phyloP scores from a whole-genome alignment of 2,329 filamentous ascomycete species.

The Coniochaeta prunicola region DNA sequence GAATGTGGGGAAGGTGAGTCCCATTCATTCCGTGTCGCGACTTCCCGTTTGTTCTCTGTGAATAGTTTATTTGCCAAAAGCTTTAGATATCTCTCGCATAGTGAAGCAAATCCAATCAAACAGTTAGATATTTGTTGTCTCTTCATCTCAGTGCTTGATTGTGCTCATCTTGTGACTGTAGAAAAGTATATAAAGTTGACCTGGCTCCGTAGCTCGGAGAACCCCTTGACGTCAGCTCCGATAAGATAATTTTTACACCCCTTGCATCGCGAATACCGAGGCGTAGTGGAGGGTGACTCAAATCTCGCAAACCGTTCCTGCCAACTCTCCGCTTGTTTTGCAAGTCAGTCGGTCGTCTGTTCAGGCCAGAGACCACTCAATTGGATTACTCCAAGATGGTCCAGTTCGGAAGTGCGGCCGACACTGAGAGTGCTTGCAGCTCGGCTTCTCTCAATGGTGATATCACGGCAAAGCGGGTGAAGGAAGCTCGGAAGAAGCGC shows the following conservation, averaged over 20 bases:
- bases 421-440: constrained; percentile 19
- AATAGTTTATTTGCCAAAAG: not conserved
- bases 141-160: not conserved
- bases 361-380: not conserved
- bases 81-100: not conserved
- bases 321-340: not conserved
- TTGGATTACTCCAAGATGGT: constrained; percentile 16
- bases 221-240: constrained; percentile 3
- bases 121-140: not conserved
- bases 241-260: constrained; percentile 4
- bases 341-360: not conserved
- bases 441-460: constrained; percentile 16
- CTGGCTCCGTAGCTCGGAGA: not conserved
- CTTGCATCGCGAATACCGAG: not conserved
- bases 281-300: not conserved
- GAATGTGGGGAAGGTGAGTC: not conserved
- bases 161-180: not conserved
- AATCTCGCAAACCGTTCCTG: not conserved
- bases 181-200: not conserved
- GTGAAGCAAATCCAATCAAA: not conserved
- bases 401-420: constrained; percentile 15
- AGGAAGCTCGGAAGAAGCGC: constrained; percentile 22
- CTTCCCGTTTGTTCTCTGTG: not conserved
- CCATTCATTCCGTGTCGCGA: not conserved
- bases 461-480: constrained; percentile 13